Evolutionary conservation across 306 rosid genomes (phyloP).

Genomic region (Lotus japonicus): DNA sequence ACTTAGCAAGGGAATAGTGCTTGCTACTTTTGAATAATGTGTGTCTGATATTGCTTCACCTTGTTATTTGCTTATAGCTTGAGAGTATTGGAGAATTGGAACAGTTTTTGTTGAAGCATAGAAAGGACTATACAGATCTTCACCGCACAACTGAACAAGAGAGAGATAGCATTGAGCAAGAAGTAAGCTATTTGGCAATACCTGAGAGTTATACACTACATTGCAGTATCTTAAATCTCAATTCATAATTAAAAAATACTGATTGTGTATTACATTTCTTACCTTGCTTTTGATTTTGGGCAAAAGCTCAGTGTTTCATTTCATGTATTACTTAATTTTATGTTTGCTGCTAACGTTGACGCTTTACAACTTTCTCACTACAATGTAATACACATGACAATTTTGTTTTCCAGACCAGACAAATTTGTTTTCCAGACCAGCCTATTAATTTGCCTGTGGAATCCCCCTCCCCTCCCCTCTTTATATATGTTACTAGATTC

Average conservation of each 20-base stretch:
- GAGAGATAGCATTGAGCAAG: slow-evolving; percentile 94
- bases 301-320: slow-evolving; percentile 11
- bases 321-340: neutral
- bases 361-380: neutral
- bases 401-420: too few species aligned
- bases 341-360: neutral
- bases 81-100: slow-evolving; percentile 81
- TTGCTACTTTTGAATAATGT: neutral
- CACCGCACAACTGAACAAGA: slow-evolving; percentile 92
- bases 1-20: neutral
- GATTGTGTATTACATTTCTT: neutral
- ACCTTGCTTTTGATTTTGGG: neutral
- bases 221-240: neutral
- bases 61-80: slow-evolving; percentile 42
- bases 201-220: neutral
- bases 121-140: slow-evolving; percentile 86
- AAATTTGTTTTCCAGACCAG: neutral
- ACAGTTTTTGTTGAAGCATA: slow-evolving; percentile 72
- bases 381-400: neutral
- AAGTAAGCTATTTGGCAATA: slow-evolving; percentile 48
- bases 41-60: slow-evolving; percentile 4
- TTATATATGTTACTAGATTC: neutral
- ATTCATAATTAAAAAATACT: slow-evolving; percentile 11
- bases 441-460: neutral
- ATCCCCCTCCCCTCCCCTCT: too few species aligned